Conservation (phyloP, 306 rosid genomes). For the Dalbergia oliveri region DNA sequence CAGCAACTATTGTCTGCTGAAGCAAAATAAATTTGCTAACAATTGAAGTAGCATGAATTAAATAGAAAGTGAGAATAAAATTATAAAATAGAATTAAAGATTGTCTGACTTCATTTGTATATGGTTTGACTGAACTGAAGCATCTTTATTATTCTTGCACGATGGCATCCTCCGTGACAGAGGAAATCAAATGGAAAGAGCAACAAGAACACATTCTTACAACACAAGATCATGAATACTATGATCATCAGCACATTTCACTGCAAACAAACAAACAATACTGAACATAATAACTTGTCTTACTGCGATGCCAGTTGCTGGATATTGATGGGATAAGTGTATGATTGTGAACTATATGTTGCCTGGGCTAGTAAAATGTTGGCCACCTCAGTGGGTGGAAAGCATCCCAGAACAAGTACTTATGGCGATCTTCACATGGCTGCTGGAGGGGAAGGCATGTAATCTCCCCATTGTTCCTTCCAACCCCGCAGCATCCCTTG, state of each 20-base stretch:
- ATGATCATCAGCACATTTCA: constrained; percentile 6
- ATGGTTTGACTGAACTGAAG: constrained; percentile 9
- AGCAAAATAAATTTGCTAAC: not conserved
- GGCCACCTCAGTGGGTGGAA: constrained; percentile 86
- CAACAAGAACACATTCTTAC: constrained; percentile 37
- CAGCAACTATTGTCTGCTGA: constrained; percentile 3
- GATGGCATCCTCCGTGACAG: not conserved
- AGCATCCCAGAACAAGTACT: constrained; percentile 92
- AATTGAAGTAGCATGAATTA: not conserved
- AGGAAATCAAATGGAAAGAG: constrained; percentile 14
- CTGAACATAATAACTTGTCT: not conserved
- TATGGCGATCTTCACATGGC: constrained; percentile 68
- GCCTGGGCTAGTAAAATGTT: constrained; percentile 68
- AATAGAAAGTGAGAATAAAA: not conserved
- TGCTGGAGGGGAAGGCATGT: constrained; percentile 87
- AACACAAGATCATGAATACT: constrained; percentile 8
- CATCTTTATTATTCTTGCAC: constrained; percentile 25
- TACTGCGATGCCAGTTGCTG: constrained; percentile 72
- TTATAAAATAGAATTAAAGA: not conserved
- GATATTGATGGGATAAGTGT: constrained; percentile 79
- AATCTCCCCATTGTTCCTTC: constrained; percentile 88
- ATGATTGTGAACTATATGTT: constrained; percentile 61
- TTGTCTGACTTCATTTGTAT: constrained; percentile 3
- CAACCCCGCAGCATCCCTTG: constrained; percentile 95
- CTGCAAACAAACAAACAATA: not conserved